A percentile compares a stretch with the other conserved stretches of the same genome.
These are phyloP conservation scores for Phlebiopsis flavidoalba DNA, from an alignment of 768 basidiomycete species.

Conservation along the genomic window DNA sequence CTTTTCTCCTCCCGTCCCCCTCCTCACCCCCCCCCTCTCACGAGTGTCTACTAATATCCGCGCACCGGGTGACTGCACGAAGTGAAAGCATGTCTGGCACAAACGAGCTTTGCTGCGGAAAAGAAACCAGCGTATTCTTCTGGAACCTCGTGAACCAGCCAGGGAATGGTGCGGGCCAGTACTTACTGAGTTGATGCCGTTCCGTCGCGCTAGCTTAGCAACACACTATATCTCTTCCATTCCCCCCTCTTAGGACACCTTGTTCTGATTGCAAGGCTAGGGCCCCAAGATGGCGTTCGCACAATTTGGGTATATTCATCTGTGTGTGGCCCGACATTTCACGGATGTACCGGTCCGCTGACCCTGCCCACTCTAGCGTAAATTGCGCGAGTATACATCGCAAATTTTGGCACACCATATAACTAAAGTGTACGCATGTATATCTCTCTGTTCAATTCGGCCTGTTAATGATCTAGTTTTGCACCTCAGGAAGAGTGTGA, in stretches of 20 bases:
- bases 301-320: slow-evolving; percentile 85
- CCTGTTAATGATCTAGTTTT: not conserved
- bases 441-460: not conserved
- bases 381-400: slow-evolving; percentile 90
- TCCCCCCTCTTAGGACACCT: slow-evolving; percentile 49
- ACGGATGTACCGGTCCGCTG: not conserved
- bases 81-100: slow-evolving; percentile 18
- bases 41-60: not conserved
- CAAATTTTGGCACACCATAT: slow-evolving; percentile 92
- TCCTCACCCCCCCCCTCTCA: not conserved
- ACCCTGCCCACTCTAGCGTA: slow-evolving; percentile 40
- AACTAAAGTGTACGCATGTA: slow-evolving; percentile 78
- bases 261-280: slow-evolving; percentile 93
- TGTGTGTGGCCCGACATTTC: slow-evolving; percentile 46
- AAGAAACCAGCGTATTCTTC: slow-evolving; percentile 59
- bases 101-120: slow-evolving; percentile 58
- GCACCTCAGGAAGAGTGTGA: slow-evolving; percentile 73
- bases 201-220: not conserved
- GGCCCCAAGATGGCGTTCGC: slow-evolving; percentile 84
- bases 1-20: too few species aligned
- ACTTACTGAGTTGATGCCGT: not conserved
- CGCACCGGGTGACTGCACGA: not conserved
- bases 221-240: not conserved
- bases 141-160: slow-evolving; percentile 67
- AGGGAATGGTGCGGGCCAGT: slow-evolving; percentile 69